Conservation (phyloP, 495 filamentous ascomycete genomes). For the Aspergillus bertholletiae region DNA sequence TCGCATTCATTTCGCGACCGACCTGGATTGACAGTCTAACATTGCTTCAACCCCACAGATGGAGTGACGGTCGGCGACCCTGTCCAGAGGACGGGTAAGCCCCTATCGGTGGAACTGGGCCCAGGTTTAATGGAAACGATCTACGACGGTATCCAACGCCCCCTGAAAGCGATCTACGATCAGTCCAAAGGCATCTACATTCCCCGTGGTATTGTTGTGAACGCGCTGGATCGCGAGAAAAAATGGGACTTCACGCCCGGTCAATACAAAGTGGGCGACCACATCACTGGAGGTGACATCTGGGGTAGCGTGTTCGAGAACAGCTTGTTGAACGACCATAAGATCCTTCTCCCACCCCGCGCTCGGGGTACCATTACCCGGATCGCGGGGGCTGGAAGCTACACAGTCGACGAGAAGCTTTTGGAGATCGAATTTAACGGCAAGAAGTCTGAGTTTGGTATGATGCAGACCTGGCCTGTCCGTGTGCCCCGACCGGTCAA, state of each 20-base stretch:
- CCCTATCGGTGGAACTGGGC: constrained; percentile 93
- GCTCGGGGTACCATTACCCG: constrained; percentile 87
- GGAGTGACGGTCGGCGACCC: constrained; percentile 96
- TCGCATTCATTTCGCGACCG: constrained; percentile 14
- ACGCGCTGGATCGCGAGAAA: constrained; percentile 79
- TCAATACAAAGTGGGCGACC: constrained; percentile 86
- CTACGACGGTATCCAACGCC: constrained; percentile 98
- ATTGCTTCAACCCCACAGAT: constrained; percentile 47
- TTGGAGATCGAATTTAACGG: constrained; percentile 97
- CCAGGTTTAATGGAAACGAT: constrained; percentile 98
- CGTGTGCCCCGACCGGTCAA: constrained; percentile 87
- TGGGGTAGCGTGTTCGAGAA: constrained; percentile 96
- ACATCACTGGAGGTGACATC: constrained; percentile 92
- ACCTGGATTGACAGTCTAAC: constrained; percentile 13
- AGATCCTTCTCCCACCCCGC: constrained; percentile 89
- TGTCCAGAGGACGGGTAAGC: constrained; percentile 85
- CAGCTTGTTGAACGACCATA: constrained; percentile 90
- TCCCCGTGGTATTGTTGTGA: constrained; percentile 87
- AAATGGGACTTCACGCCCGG: constrained; percentile 94
- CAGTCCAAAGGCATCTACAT: constrained; percentile 89
- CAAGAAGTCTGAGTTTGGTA: constrained; percentile 83
- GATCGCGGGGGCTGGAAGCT: constrained; percentile 83
- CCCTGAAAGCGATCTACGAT: constrained; percentile 77
- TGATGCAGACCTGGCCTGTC: constrained; percentile 99
- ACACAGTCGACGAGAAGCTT: constrained; percentile 92